A percentile compares a stretch with the other conserved stretches of the same genome.
Evolutionary conservation across 371 early-diverging fungal species (phyloP).

Genomic region (Capniomyces stellatus): DNA sequence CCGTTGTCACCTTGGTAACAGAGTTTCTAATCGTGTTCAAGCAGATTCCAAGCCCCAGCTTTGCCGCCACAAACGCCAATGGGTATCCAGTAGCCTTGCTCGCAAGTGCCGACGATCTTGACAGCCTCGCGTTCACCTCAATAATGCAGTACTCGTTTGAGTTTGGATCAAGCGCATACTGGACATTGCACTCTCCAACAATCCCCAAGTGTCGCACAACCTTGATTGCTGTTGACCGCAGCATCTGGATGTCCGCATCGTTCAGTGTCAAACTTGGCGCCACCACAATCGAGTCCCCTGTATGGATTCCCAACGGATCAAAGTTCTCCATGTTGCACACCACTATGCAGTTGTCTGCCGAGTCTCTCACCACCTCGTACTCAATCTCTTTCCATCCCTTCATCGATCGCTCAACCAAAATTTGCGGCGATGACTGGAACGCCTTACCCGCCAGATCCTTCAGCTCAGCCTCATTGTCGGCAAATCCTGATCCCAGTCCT

Average conservation of each 20-base stretch:
- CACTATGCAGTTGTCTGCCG: slow-evolving; percentile 82
- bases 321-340: slow-evolving; percentile 98
- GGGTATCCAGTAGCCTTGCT: slow-evolving; percentile 96
- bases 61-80: slow-evolving; percentile 93
- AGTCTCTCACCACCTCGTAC: slow-evolving; percentile 91
- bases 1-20: slow-evolving; percentile 84
- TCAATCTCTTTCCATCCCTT: slow-evolving; percentile 98
- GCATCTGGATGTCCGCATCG: slow-evolving; percentile 92
- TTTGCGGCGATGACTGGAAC: slow-evolving; percentile 74
- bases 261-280: slow-evolving; percentile 87
- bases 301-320: slow-evolving; percentile 93
- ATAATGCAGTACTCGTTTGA: slow-evolving; percentile 86
- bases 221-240: slow-evolving; percentile 73
- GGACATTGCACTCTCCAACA: slow-evolving; percentile 94
- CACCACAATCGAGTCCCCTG: slow-evolving; percentile 93
- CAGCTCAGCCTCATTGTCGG: slow-evolving; percentile 59
- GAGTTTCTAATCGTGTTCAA: slow-evolving; percentile 72
- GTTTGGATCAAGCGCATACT: slow-evolving; percentile 88
- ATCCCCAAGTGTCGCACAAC: slow-evolving; percentile 77
- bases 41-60: slow-evolving; percentile 80
- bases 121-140: slow-evolving; percentile 92
- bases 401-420: slow-evolving; percentile 86
- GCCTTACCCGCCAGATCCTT: slow-evolving; percentile 59
- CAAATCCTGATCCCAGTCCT: slow-evolving; percentile 90
- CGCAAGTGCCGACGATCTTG: slow-evolving; percentile 77